Evolutionary conservation across 2,329 filamentous ascomycete species (phyloP), one percentile per base, ranked within the genome.

Genomic region (Metarhizium sp.): DNA sequence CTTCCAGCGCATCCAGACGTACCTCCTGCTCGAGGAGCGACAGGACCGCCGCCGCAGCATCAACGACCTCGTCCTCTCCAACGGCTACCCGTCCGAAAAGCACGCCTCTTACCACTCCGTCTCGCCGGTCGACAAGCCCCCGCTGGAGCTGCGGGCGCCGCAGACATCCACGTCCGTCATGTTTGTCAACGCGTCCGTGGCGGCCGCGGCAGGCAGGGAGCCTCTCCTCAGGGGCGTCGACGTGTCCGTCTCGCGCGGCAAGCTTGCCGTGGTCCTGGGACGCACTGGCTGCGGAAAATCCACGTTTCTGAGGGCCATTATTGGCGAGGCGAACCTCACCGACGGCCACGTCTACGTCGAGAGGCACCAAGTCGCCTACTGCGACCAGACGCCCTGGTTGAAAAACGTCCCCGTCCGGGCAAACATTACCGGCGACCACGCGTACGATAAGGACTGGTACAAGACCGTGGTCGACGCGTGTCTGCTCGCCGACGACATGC

Each of bases 101-200:
- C 46, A 50, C 45, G 4, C 6, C 6, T 8, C 18, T 2, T 45
- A 4, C 20, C 13, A 18, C 25, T 69, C 0, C 73, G 77, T 8
- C n/a, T 49, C 32, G 6, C 30, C n/a, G 6, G 29, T 30, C 14
- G n/a, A 40, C 11, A 53, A 18, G 10, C 43, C 52, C 6, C 40
- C 52, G 5, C n/a, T 50, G 6, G 16, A 54, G 30, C 25, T 54
- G 16, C 46, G 42, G 3, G 25, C 48, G 11, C 45, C 45, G 10
- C 46, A 54, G n/a, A 16, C 42, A 18, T 20, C n/a, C 42, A 25
- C 46, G 6, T 45, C 52, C 2, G 25, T 43, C 18, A 46, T 54
- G 64, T 51, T 74, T 71, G 57, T 78, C 77, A 36, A 78, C 62
- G n/a, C 66, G 56, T 5, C 75, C 73, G 46, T 65, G 63, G 53